Base-by-base conservation (phyloP, 192 early-diverging fungal genomes). In the Gamsiella multidivaricata region DNA sequence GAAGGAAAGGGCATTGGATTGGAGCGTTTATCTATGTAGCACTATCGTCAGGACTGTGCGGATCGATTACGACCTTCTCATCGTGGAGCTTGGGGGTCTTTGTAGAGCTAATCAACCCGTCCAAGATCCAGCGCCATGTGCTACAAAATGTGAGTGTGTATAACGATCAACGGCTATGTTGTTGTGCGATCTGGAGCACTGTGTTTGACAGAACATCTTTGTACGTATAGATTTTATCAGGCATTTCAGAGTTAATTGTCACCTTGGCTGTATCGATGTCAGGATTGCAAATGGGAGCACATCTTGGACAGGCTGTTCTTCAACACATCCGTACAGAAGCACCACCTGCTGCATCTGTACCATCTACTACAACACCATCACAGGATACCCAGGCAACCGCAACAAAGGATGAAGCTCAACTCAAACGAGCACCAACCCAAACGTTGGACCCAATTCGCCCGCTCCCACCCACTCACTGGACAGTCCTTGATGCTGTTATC, bases 41-140 rank as follows among this genome's bases (percentile, higher is more conserved):
- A 0, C 32, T 94, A 0, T 82, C 87, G 14, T 89, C 88, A 6
- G 93, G 93, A 3, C 85, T 94, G 34, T 94, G 93, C 59, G 93
- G 93, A 0, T 94, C 93, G 1, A 92, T 94, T 10, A 94, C 93
- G 0, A 91, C 91, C 1, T 94, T 94, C 60, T 94, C 93, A 15
- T 91, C 91, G 1, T 94, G 91, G 91, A 87, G 87, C 56, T 65
- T 92, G 34, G 84, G 68, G 6, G 81, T 86, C 3, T 91, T 88
- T 56, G 29, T 70, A 36, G 80, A 78, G 31, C 64, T 87, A 32
- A 62, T 81, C 33, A 84, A 86, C 58, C 62, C 72, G 1, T 1
- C 46, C 51, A 70, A 34, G 18, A 34, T 58, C 32, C 7, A 37
- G 25, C 79, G 75, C 18, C 54, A 57, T 20, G 69, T 37, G 14